These are phyloP conservation scores for Quercus phellos DNA, from an alignment of 331 rosid species.

Conservation along the genomic window DNA sequence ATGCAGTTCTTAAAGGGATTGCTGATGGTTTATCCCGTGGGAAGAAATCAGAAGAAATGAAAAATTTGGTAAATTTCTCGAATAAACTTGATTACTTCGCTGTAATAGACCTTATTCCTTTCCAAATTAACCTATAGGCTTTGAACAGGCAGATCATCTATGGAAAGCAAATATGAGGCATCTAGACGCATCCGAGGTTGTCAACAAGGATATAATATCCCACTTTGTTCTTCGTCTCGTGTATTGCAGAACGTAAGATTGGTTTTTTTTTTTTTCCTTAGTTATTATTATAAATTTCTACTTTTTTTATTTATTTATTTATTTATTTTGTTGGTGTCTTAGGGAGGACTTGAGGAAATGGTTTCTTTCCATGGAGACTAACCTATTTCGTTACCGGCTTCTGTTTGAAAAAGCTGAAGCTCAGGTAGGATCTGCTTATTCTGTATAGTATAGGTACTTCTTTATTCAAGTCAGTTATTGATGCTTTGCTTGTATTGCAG, in stretches of 20 bases:
- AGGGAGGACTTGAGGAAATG: slow-evolving; percentile 95
- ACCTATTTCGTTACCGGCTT: slow-evolving; percentile 76
- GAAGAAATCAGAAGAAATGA: slow-evolving; percentile 81
- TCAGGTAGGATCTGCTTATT: slow-evolving; percentile 49
- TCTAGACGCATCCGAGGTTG: slow-evolving; percentile 51
- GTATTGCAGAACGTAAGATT: slow-evolving; percentile 78
- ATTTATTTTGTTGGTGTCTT: slow-evolving; percentile 5
- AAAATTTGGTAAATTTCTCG: slow-evolving; percentile 41
- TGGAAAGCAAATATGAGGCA: slow-evolving; percentile 71
- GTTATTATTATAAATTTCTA: neutral
- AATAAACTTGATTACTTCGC: neutral
- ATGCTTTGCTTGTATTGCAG: slow-evolving; percentile 41
- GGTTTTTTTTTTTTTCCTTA: neutral
- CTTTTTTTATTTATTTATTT: neutral
- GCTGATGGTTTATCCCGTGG: slow-evolving; percentile 89
- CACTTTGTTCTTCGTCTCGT: slow-evolving; percentile 94
- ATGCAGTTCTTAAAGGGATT: slow-evolving; percentile 84
- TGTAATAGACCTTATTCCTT: neutral
- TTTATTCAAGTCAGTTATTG: slow-evolving; percentile 16
- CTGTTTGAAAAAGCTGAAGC: slow-evolving; percentile 39
- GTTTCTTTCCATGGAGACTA: slow-evolving; percentile 86
- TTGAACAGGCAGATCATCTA: slow-evolving; percentile 44
- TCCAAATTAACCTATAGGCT: neutral
- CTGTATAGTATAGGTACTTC: neutral
- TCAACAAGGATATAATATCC: slow-evolving; percentile 84